These are phyloP conservation scores for Chondrus crispus DNA, from an alignment of 23 red algal species.

Conservation along the genomic window DNA sequence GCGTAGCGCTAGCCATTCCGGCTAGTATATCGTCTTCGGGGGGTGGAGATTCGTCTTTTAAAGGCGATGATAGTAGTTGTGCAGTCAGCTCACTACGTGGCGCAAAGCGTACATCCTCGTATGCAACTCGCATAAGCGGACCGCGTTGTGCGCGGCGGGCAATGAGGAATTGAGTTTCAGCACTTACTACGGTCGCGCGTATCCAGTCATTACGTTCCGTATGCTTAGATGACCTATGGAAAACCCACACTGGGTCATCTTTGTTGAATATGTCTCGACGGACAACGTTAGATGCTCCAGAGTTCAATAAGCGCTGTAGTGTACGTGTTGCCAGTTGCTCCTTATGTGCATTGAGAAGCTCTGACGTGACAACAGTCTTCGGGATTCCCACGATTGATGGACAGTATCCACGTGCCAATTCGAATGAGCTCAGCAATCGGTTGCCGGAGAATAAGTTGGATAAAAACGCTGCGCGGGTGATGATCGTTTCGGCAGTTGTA, in stretches of 20 bases:
- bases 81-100: not conserved
- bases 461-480: slow-evolving; percentile 4
- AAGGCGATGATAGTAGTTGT: no score
- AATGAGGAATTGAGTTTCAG: not conserved
- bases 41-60: no score
- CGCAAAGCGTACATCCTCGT: not conserved
- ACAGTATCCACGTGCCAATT: not conserved
- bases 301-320: slow-evolving; percentile 7
- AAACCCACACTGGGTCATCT: no score
- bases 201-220: not conserved
- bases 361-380: not conserved
- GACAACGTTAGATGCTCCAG: no score
- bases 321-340: slow-evolving; percentile 5
- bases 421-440: not conserved
- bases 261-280: no score
- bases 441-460: not conserved
- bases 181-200: not conserved
- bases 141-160: not conserved
- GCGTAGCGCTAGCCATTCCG: no score
- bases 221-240: not conserved
- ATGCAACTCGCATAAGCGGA: not conserved
- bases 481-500: not conserved
- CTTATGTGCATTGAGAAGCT: not conserved
- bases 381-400: not conserved
- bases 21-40: no score